These are phyloP conservation scores for Trichoderma arundinaceum DNA, from an alignment of 2,329 filamentous ascomycete species.

Conservation along the genomic window DNA sequence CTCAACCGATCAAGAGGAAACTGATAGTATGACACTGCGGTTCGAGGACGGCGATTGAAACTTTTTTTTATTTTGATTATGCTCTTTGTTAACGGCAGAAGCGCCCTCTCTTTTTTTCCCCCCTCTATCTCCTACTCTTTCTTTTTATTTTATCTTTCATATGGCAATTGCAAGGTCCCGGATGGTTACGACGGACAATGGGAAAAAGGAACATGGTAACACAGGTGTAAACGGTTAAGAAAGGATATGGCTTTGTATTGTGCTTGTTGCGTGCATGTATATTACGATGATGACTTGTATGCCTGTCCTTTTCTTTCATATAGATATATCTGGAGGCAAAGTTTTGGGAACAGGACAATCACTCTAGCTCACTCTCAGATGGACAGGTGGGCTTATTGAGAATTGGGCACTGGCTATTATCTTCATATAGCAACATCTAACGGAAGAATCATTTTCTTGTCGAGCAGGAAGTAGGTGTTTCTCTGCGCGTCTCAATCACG, in stretches of 20 bases:
- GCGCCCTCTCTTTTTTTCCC: neutral
- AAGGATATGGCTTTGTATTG: neutral
- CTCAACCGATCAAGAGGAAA: constrained; percentile 55
- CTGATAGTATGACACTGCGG: constrained; percentile 45
- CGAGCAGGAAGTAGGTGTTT: no score
- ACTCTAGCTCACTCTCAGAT: no score
- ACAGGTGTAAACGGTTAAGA: neutral
- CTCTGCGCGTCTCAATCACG: neutral
- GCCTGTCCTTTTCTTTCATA: neutral
- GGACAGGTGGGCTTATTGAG: no score
- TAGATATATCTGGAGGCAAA: neutral
- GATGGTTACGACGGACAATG: neutral
- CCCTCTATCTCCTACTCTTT: neutral
- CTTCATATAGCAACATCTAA: no score
- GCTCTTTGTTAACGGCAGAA: neutral
- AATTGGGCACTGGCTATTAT: no score
- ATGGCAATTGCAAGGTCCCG: neutral
- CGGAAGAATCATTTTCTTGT: no score
- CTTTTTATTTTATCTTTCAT: neutral
- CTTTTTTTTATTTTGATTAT: neutral
- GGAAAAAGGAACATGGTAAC: constrained; percentile 1
- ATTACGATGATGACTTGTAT: neutral
- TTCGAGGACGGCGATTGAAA: constrained; percentile 11
- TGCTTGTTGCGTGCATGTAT: neutral
- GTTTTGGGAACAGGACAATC: neutral